Evolutionary conservation across 1,284 basidiomycete species (phyloP), one percentile per base, ranked within the genome.

Genomic region (Moesziomyces antarcticus): DNA sequence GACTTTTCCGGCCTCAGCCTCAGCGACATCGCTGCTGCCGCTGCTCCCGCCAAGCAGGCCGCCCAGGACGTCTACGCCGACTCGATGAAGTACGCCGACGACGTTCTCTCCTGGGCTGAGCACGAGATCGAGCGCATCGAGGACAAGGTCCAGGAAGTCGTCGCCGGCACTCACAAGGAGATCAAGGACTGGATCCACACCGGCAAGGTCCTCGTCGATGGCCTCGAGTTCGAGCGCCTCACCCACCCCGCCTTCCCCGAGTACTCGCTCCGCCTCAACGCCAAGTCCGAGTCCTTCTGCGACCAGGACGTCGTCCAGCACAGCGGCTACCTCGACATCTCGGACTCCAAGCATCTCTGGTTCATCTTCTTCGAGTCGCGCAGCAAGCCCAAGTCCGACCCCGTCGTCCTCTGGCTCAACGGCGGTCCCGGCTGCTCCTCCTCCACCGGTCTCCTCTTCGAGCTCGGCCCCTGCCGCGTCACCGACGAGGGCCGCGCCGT

Each of bases 281-380:
- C 65, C 20, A 50, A 70, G 50, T 54, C 63, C 46, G 63, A 74
- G 56, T 37, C 75, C 3, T 75, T 96, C 24, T 97, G 94, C 77
- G 94, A 96, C 77, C 85, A 91, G 0, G 87, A 88, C 46, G 93
- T 94, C 49, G 89, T 94, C 84, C 92, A 94, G 83, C 90, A 92
- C 81, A 93, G 92, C 49, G 84, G 84, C 14, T 97, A 95, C 85
- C 88, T 97, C 43, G 94, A 97, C 82, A 89, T 96, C 67, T 89
- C 90, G 0, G 89, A 92, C 30, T 90, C 91, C 74, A 93, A 92
- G 79, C 93, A 94, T 78, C 87, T 94, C 22, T 93, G 93, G 88
- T 94, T 93, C 86, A 93, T 91, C 27, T 92, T 93, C 87, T 94
- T 94, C 78, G 93, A 95, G 86, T 89, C 90, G 2, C 88, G 93